Percentiles rank a stretch among this genome's conserved stretches.
Evolutionary conservation across 805 yeast genomes (phyloP).

Genomic region (Lachancea meyersii): DNA sequence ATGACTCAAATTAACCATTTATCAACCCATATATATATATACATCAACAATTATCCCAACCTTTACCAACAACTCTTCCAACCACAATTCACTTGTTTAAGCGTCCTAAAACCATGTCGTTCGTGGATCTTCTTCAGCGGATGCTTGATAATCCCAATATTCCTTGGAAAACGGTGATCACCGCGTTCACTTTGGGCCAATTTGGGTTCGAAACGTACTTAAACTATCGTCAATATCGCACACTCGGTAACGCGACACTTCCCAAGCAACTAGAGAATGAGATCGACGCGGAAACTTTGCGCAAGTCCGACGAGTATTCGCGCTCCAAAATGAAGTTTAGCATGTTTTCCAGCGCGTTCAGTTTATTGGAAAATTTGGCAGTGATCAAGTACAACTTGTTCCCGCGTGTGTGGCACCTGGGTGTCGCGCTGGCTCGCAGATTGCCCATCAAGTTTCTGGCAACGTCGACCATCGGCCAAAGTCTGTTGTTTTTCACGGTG

Average conservation of each 20-base stretch:
- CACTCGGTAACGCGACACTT: slow-evolving; percentile 46
- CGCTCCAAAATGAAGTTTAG: slow-evolving; percentile 71
- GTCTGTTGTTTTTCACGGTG: slow-evolving; percentile 56
- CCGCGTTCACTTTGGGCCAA: slow-evolving; percentile 70
- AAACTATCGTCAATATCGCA: slow-evolving; percentile 69
- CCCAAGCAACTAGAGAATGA: slow-evolving; percentile 67
- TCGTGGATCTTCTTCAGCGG: slow-evolving; percentile 36
- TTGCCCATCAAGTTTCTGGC: slow-evolving; percentile 30
- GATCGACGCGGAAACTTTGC: slow-evolving; percentile 65
- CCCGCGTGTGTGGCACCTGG: slow-evolving; percentile 54
- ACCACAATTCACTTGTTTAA: neutral
- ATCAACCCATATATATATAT: too few relatives aligned
- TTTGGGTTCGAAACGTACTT: slow-evolving; percentile 70
- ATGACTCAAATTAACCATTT: too few relatives aligned
- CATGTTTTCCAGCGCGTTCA: slow-evolving; percentile 46
- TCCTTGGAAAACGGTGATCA: slow-evolving; percentile 73
- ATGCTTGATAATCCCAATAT: slow-evolving; percentile 60
- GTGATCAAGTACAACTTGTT: slow-evolving; percentile 55
- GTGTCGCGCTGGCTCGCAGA: slow-evolving; percentile 36
- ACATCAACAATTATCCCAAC: neutral
- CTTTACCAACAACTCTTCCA: neutral
- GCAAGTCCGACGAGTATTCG: slow-evolving; percentile 71
- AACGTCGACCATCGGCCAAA: slow-evolving; percentile 61
- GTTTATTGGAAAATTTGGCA: slow-evolving; percentile 50
- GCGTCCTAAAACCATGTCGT: slow-evolving; percentile 11